Conservation (phyloP, 352 stramenopile species). For the Globisporangium middletonii region DNA sequence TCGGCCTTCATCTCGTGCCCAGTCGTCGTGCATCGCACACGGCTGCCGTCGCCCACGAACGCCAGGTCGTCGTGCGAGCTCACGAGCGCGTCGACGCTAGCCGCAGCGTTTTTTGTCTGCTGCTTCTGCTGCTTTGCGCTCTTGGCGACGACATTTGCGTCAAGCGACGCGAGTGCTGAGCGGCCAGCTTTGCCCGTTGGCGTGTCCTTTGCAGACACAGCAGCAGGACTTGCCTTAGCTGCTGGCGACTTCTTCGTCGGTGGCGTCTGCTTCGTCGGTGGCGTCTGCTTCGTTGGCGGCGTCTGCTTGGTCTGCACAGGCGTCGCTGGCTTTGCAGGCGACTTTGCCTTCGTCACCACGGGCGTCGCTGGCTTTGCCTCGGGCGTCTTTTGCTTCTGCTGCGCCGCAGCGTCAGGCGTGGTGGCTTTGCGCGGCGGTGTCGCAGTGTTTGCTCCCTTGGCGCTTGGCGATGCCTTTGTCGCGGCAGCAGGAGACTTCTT, state of each 20-base stretch:
- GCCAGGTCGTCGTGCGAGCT: constrained; percentile 29
- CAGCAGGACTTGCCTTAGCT: background rate
- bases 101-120: constrained; percentile 15
- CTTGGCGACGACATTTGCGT: constrained; percentile 11
- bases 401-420: background rate
- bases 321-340: background rate
- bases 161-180: constrained; percentile 9
- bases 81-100: constrained; percentile 38
- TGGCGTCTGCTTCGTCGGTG: constrained; percentile 4
- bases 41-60: constrained; percentile 31
- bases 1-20: constrained; percentile 68
- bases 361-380: constrained; percentile 3
- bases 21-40: constrained; percentile 53
- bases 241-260: constrained; percentile 2
- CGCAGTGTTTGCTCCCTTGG: constrained; percentile 7
- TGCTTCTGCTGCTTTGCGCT: constrained; percentile 1
- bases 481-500: background rate
- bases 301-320: constrained; percentile 9
- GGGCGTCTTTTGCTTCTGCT: constrained; percentile 10
- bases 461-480: constrained; percentile 7
- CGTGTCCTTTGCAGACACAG: constrained; percentile 5
- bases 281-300: constrained; percentile 8
- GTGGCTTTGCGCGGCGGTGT: constrained; percentile 5
- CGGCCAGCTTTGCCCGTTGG: constrained; percentile 16
- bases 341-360: constrained; percentile 6